Percentiles rank a stretch among this genome's conserved stretches.
phyloP scores from a whole-genome alignment of 2,329 filamentous ascomycete species.

The Pseudogymnoascus sp. region DNA sequence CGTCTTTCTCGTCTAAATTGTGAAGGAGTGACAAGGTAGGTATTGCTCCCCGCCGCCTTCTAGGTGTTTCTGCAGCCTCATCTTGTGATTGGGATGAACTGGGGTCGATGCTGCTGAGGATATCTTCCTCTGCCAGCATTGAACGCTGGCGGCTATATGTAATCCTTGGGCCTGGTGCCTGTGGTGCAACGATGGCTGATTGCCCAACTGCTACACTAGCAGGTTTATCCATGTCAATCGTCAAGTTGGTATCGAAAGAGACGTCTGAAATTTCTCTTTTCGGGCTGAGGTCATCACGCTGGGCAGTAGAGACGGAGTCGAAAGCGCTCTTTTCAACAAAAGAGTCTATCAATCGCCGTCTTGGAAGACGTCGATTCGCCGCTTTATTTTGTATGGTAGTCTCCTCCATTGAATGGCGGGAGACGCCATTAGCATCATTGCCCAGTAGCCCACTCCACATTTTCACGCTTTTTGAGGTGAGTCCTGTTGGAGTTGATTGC shows the following conservation, averaged over 20 bases:
- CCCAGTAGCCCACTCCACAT: constrained; percentile 25
- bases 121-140: constrained; percentile 28
- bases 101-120: constrained; percentile 19
- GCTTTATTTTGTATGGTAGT: constrained; percentile 11
- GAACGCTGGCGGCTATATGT: constrained; percentile 29
- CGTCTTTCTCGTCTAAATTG: constrained; percentile 26
- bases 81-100: constrained; percentile 12
- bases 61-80: constrained; percentile 14
- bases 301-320: constrained; percentile 13
- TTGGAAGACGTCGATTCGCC: constrained; percentile 13
- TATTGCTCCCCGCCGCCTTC: constrained; percentile 22
- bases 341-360: constrained; percentile 28
- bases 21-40: constrained; percentile 22
- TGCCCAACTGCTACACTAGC: neutral
- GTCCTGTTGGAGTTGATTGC: constrained; percentile 4
- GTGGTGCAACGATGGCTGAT: neutral
- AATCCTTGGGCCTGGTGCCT: constrained; percentile 23
- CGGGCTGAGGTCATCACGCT: constrained; percentile 14
- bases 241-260: neutral
- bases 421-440: constrained; percentile 11
- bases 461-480: constrained; percentile 19
- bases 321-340: constrained; percentile 25
- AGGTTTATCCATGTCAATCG: neutral
- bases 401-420: neutral
- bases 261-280: neutral